These are phyloP conservation scores for Monosporascus sp. DNA, from an alignment of 2,329 filamentous ascomycete genomes.

Conservation along the genomic window DNA sequence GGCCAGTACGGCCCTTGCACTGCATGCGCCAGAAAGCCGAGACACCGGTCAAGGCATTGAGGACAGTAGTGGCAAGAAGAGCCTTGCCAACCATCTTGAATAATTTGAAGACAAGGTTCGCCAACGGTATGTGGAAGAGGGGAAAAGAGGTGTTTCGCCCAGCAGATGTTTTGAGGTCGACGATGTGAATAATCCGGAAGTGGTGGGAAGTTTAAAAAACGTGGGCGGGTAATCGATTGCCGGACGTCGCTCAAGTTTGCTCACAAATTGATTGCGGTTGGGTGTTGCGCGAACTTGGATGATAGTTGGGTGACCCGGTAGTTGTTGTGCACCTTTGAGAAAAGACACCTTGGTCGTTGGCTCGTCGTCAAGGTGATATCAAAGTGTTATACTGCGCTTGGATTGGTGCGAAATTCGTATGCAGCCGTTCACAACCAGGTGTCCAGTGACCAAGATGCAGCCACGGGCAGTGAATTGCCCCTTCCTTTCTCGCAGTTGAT, in stretches of 20 bases:
- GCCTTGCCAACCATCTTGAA: slow-evolving; percentile 17
- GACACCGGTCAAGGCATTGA: slow-evolving; percentile 31
- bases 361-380: background rate
- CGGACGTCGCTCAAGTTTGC: background rate
- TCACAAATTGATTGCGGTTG: background rate
- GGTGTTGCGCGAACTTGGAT: background rate
- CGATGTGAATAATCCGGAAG: background rate
- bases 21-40: slow-evolving; percentile 87
- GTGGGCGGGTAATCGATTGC: background rate
- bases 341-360: background rate
- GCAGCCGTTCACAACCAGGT: background rate
- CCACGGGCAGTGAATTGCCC: background rate
- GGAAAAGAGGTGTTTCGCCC: background rate
- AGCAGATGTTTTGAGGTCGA: no score
- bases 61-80: slow-evolving; percentile 21
- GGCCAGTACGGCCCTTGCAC: slow-evolving; percentile 64
- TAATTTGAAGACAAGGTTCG: background rate
- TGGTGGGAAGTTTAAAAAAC: no score
- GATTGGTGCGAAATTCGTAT: background rate
- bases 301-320: background rate
- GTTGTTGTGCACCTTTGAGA: background rate
- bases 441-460: background rate
- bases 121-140: background rate
- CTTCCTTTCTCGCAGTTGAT: background rate
- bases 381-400: no score